Evolutionary conservation across 345 rosid genomes (phyloP).

Genomic region (Mangifera indica): DNA sequence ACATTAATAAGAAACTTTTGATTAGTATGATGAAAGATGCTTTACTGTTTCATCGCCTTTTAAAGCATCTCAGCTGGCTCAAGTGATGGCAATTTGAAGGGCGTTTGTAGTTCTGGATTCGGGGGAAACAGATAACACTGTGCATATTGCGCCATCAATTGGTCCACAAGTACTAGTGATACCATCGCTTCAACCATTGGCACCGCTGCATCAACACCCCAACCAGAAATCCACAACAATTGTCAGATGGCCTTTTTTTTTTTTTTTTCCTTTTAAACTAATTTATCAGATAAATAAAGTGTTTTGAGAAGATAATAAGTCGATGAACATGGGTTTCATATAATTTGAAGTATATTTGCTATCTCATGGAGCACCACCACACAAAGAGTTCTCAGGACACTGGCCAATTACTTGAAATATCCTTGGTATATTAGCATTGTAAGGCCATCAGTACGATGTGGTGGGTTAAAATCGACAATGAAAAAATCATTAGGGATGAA

Average conservation of each 20-base stretch:
- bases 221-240: conserved; percentile 5
- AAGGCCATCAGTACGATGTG: neutral
- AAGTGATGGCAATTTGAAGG: conserved; percentile 31
- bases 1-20: too few species aligned
- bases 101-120: conserved; percentile 70
- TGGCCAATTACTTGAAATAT: too few species aligned
- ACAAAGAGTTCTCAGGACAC: too few species aligned
- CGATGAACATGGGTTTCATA: neutral
- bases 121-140: conserved; percentile 72
- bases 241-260: too few species aligned
- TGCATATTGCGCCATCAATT: conserved; percentile 81
- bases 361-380: neutral
- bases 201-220: conserved; percentile 56
- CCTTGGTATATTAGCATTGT: neutral
- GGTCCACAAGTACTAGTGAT: conserved; percentile 84
- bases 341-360: neutral
- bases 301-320: too few species aligned
- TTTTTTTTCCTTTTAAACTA: too few species aligned
- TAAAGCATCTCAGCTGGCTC: conserved; percentile 33
- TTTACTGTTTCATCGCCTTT: conserved; percentile 14
- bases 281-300: too few species aligned
- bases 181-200: conserved; percentile 99
- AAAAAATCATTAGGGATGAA: neutral
- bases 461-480: neutral
- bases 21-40: neutral